Percentiles rank a stretch among this genome's conserved stretches.
Evolutionary conservation across 108 stramenopile genomes (phyloP).

Genomic region (Cyclotella atomus): DNA sequence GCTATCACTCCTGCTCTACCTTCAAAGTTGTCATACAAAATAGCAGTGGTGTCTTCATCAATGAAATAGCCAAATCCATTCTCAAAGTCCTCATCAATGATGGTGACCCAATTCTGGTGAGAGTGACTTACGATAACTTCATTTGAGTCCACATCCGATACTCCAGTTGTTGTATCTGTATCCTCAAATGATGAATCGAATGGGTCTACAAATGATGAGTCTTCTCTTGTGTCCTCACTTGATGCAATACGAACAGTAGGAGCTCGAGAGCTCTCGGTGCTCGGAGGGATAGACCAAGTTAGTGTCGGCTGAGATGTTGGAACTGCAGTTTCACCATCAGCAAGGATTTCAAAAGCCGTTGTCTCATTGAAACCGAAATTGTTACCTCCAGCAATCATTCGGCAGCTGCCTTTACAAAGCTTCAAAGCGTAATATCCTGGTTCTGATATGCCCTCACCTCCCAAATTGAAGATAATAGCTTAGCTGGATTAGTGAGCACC

Average conservation of each 20-base stretch:
- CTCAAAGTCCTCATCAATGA: conserved; percentile 7
- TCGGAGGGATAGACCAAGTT: neutral
- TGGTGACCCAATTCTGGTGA: conserved; percentile 2
- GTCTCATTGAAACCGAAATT: neutral
- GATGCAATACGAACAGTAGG: neutral
- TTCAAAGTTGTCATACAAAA: neutral
- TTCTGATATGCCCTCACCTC: neutral
- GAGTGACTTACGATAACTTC: neutral
- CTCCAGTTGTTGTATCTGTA: too few relatives aligned
- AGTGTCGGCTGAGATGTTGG: neutral
- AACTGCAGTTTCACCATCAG: neutral
- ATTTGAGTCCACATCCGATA: too few relatives aligned
- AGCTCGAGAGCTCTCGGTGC: neutral
- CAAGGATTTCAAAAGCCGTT: neutral
- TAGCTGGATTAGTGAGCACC: too few relatives aligned
- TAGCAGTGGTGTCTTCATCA: neutral
- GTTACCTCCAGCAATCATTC: neutral
- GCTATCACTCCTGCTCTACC: conserved; percentile 3
- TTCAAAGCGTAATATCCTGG: neutral
- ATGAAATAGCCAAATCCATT: neutral
- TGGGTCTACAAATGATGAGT: too few relatives aligned
- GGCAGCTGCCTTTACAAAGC: neutral
- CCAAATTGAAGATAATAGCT: neutral
- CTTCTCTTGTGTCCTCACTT: neutral
- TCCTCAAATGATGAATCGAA: too few relatives aligned